Conservation (phyloP, 2,329 filamentous ascomycete genomes). For the Hypoxylon sp. region DNA sequence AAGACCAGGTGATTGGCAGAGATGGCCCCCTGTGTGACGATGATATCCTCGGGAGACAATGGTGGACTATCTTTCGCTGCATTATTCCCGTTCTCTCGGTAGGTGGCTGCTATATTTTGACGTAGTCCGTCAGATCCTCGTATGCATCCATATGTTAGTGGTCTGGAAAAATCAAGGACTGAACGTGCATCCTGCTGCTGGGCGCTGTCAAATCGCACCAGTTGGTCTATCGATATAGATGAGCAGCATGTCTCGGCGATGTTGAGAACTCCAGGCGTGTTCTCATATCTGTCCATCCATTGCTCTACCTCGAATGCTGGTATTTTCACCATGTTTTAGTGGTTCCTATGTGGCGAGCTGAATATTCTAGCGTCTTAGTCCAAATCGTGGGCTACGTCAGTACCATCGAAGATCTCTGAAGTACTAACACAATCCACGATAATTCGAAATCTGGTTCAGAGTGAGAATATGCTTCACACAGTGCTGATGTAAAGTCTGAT, state of each 20-base stretch:
- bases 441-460: not conserved
- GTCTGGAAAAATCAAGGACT: slow-evolving; percentile 65
- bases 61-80: slow-evolving; percentile 26
- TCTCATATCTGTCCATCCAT: slow-evolving; percentile 74
- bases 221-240: slow-evolving; percentile 78
- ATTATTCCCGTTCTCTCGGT: slow-evolving; percentile 60
- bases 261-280: slow-evolving; percentile 70
- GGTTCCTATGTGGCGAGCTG: too few relatives aligned
- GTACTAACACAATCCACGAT: too few relatives aligned
- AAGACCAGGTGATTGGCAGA: slow-evolving; percentile 85
- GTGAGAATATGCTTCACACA: not conserved
- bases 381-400: too few relatives aligned
- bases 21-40: slow-evolving; percentile 85
- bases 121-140: slow-evolving; percentile 74
- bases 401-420: too few relatives aligned
- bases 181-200: slow-evolving; percentile 58
- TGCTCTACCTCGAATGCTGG: slow-evolving; percentile 77
- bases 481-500: not conserved
- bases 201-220: slow-evolving; percentile 68
- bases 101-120: slow-evolving; percentile 72
- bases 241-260: slow-evolving; percentile 84
- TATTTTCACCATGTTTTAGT: slow-evolving; percentile 66
- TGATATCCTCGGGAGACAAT: slow-evolving; percentile 67
- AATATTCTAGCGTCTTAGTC: too few relatives aligned
- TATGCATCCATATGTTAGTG: slow-evolving; percentile 80